Percentiles rank a stretch among this genome's conserved stretches.
phyloP scores from a whole-genome alignment of 176 grass and related monocot species.

The Phoenix dactylifera region DNA sequence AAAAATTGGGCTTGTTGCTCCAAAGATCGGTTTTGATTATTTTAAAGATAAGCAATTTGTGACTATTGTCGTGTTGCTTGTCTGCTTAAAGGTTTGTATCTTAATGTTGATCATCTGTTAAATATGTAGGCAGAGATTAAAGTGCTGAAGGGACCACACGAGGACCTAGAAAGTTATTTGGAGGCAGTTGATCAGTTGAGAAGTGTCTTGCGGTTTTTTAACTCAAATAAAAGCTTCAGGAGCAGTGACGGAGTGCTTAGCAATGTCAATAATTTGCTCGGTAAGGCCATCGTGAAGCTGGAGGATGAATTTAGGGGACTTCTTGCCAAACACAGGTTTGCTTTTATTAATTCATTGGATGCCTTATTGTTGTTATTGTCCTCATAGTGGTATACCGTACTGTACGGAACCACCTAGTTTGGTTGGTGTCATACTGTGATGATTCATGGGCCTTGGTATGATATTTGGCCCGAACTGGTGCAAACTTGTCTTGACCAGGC shows the following conservation, averaged over 20 bases:
- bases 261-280: slow-evolving; percentile 61
- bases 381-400: too few relatives aligned
- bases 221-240: slow-evolving; percentile 76
- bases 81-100: too few relatives aligned
- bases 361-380: not conserved
- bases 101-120: not conserved
- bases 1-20: too few relatives aligned
- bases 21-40: too few relatives aligned
- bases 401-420: too few relatives aligned
- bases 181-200: slow-evolving; percentile 68
- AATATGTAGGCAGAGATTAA: slow-evolving; percentile 53
- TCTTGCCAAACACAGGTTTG: slow-evolving; percentile 51
- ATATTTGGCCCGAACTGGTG: too few relatives aligned
- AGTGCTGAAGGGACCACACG: slow-evolving; percentile 64
- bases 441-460: too few relatives aligned
- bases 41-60: too few relatives aligned
- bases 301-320: slow-evolving; percentile 79
- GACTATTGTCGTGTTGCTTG: too few relatives aligned
- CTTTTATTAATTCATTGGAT: not conserved
- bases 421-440: too few relatives aligned
- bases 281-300: slow-evolving; percentile 68
- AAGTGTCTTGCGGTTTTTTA: slow-evolving; percentile 76
- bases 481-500: too few relatives aligned
- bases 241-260: slow-evolving; percentile 75
- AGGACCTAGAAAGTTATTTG: slow-evolving; percentile 76